Percentiles rank a stretch among this genome's conserved stretches.
These are phyloP conservation scores for Colletotrichum sp. DNA, from an alignment of 2,329 filamentous ascomycete species.

Conservation along the genomic window DNA sequence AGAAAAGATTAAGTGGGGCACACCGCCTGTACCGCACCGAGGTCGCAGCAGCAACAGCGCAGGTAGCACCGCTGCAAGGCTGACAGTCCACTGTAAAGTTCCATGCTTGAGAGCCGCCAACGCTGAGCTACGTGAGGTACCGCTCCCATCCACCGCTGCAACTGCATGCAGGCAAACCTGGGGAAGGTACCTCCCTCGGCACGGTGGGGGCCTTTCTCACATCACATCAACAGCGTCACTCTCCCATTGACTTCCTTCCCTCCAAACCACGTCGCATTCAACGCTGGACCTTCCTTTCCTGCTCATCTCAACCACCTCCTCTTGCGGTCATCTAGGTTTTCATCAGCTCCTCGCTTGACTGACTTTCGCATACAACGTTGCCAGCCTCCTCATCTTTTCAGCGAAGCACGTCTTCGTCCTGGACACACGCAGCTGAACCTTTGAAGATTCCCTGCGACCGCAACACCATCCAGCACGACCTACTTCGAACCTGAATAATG, in stretches of 20 bases:
- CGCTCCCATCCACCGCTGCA: neutral
- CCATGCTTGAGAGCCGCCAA: neutral
- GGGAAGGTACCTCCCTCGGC: neutral
- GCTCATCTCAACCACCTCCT: neutral
- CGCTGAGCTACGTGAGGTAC: neutral
- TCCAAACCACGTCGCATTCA: neutral
- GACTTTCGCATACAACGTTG: neutral
- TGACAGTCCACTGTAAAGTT: neutral
- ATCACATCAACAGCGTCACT: neutral
- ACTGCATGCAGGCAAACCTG: neutral
- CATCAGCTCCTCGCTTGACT: neutral
- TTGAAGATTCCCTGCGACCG: neutral
- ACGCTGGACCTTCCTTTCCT: neutral
- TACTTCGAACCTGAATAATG: constrained; percentile 56
- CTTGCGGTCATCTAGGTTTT: neutral
- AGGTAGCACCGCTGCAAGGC: neutral
- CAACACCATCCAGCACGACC: neutral
- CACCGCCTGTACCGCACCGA: neutral
- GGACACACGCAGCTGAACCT: neutral
- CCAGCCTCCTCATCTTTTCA: neutral
- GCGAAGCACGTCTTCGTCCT: neutral
- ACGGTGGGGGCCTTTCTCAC: neutral
- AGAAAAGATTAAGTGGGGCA: neutral
- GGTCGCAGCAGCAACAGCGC: neutral
- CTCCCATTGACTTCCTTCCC: neutral